Evolutionary conservation across 73 alveolate species (phyloP).

Genomic region (Stentor coeruleus): DNA sequence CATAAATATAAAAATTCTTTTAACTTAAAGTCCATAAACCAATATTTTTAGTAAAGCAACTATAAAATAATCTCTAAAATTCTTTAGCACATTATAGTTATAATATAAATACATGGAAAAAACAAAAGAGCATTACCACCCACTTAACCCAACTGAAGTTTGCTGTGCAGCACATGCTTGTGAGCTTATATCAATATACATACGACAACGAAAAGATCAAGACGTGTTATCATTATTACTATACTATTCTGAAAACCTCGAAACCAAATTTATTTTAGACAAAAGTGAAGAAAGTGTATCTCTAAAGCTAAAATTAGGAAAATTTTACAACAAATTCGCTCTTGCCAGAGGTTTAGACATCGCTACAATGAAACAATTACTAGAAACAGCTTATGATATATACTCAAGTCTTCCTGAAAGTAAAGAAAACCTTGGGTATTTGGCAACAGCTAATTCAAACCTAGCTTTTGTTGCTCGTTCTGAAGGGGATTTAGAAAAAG

Average conservation of each 20-base stretch:
- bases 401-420: conserved; percentile 10
- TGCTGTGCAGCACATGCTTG: conserved; percentile 26
- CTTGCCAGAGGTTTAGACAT: background rate
- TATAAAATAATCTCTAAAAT: no score
- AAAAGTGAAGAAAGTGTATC: conserved; percentile 1
- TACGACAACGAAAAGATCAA: background rate
- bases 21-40: background rate
- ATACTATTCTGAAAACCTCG: background rate
- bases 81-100: no score
- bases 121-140: conserved; percentile 14
- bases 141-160: conserved; percentile 5
- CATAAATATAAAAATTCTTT: background rate
- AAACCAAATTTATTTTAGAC: conserved; percentile 18
- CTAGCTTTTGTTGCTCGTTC: background rate
- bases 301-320: background rate
- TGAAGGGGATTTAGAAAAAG: conserved; percentile 25
- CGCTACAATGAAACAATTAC: background rate
- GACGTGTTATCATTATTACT: background rate
- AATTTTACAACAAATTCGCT: background rate
- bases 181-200: conserved; percentile 16
- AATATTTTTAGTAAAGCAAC: no score
- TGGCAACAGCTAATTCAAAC: conserved; percentile 10
- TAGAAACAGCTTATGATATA: background rate
- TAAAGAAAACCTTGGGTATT: conserved; percentile 5
- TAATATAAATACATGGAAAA: no score